phyloP scores from a whole-genome alignment of 148 eudicot species.

The Fallopia convolvulus region DNA sequence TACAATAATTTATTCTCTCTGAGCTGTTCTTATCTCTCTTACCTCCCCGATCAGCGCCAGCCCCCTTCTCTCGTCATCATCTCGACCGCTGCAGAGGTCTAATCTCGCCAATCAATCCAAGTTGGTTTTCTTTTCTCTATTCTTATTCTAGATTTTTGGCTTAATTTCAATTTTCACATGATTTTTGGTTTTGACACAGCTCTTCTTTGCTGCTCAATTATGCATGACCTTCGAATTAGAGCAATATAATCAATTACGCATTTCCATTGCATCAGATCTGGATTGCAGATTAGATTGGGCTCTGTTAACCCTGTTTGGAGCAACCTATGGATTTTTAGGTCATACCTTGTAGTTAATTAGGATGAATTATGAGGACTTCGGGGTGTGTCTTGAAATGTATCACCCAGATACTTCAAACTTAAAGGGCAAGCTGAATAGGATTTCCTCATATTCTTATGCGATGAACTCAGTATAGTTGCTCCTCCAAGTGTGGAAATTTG shows the following conservation, averaged over 20 bases:
- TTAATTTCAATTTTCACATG: background rate
- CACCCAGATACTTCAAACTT: background rate
- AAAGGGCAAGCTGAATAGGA: background rate
- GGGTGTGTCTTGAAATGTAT: background rate
- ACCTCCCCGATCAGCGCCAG: conserved; percentile 7
- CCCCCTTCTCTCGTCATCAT: conserved; percentile 10
- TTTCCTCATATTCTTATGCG: background rate
- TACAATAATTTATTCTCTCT: conserved; percentile 1
- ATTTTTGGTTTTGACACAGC: background rate
- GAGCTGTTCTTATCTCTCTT: conserved; percentile 10
- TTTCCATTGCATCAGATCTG: conserved; percentile 5
- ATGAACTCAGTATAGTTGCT: background rate
- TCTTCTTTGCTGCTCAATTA: background rate
- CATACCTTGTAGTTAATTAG: background rate
- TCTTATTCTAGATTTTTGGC: background rate
- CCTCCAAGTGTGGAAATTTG: background rate
- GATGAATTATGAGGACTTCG: background rate
- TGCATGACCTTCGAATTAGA: background rate
- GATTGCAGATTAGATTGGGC: background rate
- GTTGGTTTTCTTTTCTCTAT: background rate
- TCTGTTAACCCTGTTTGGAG: background rate
- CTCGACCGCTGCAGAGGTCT: conserved; percentile 1
- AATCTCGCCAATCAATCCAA: background rate
- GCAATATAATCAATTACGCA: background rate
- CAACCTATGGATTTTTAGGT: background rate